Percentiles rank a stretch among this genome's conserved stretches.
phyloP scores from a whole-genome alignment of 441 rosid genomes.

The Erodium moschatum region DNA sequence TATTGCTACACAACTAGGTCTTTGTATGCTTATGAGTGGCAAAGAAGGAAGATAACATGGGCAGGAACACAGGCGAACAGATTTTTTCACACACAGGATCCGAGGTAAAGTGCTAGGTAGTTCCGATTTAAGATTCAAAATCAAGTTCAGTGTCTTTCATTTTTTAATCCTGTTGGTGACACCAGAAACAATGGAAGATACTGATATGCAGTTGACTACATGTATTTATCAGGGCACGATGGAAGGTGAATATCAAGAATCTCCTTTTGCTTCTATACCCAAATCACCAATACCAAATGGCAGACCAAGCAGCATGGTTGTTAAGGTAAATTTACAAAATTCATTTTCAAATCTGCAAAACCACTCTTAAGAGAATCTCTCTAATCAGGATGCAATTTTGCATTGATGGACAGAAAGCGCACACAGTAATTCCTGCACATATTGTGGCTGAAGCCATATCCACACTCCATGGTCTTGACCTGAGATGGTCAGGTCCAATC shows the following conservation, averaged over 20 bases:
- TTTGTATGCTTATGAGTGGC: conserved; percentile 12
- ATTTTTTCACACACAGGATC: conserved; percentile 27
- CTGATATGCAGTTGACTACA: conserved; percentile 10
- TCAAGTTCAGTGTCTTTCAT: background rate
- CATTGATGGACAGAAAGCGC: conserved; percentile 40
- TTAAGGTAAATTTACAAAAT: conserved; percentile 37
- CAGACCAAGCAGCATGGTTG: conserved; percentile 58
- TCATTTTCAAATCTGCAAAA: background rate
- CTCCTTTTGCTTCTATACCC: conserved; percentile 34
- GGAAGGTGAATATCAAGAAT: conserved; percentile 35
- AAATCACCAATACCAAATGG: conserved; percentile 36
- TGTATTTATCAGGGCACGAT: conserved; percentile 26
- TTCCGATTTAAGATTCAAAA: background rate
- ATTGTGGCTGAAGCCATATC: conserved; percentile 69
- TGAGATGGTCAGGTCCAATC: conserved; percentile 74
- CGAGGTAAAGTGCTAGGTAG: conserved; percentile 25
- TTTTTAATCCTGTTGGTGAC: too few species aligned
- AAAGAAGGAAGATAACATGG: conserved; percentile 24
- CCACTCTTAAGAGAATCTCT: background rate
- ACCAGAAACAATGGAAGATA: conserved; percentile 5
- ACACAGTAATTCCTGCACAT: conserved; percentile 51
- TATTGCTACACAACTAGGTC: background rate
- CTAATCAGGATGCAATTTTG: conserved; percentile 1
- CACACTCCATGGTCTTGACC: conserved; percentile 54
- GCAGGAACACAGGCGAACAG: conserved; percentile 25